Percentiles rank a stretch among this genome's conserved stretches.
Conservation (phyloP, 169 alveolate species). For the Eimeria acervulina region DNA sequence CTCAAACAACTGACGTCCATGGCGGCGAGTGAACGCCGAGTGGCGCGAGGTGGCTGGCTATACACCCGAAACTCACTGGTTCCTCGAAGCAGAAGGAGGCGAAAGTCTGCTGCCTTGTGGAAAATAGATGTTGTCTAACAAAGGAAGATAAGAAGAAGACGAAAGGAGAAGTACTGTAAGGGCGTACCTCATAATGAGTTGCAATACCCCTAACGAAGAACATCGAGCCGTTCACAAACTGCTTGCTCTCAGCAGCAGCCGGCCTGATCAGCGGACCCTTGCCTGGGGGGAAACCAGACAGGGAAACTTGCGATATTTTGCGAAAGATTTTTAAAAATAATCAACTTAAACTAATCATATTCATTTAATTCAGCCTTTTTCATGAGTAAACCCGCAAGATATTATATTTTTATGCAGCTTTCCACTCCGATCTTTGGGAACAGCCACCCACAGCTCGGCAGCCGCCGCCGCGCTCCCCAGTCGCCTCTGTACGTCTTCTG, state of each 20-base stretch:
- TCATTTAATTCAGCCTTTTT: not conserved
- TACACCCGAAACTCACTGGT: constrained; percentile 63
- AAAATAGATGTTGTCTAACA: not conserved
- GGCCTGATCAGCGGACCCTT: constrained; percentile 21
- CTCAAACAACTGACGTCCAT: too few species aligned
- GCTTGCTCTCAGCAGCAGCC: constrained; percentile 64
- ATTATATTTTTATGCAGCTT: not conserved
- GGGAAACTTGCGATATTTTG: not conserved
- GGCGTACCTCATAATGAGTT: not conserved
- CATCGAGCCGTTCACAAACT: constrained; percentile 48
- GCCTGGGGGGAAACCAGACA: not conserved
- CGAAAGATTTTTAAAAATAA: not conserved
- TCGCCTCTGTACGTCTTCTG: not conserved
- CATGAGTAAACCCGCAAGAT: too few species aligned
- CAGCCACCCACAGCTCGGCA: not conserved
- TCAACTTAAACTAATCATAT: not conserved
- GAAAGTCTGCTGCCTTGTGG: constrained; percentile 42
- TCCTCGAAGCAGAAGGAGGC: not conserved
- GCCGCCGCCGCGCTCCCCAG: constrained; percentile 30
- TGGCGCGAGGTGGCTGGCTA: constrained; percentile 7
- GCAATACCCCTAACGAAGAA: not conserved
- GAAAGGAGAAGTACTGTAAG: constrained; percentile 1
- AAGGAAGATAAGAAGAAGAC: not conserved
- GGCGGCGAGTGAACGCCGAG: not conserved
- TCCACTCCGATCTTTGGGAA: constrained; percentile 9